Percentiles rank a stretch among this genome's conserved stretches.
These are phyloP conservation scores for Quercus glauca DNA, from an alignment of 306 rosid species.

Conservation along the genomic window DNA sequence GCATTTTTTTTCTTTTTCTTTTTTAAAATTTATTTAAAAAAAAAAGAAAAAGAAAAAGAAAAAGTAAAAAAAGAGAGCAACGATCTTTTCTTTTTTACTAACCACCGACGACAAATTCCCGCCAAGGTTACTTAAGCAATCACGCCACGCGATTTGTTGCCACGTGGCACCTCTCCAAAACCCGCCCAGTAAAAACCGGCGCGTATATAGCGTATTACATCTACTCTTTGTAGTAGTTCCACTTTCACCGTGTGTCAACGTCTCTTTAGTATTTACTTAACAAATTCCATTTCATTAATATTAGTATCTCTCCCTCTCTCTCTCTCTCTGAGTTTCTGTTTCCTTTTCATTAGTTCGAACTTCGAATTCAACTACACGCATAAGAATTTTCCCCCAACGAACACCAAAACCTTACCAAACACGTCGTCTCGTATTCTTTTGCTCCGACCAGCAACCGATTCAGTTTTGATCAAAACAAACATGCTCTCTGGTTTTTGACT, in stretches of 20 bases:
- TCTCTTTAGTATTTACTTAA: too few relatives aligned
- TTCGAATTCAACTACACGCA: too few relatives aligned
- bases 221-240: neutral
- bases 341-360: too few relatives aligned
- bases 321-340: too few relatives aligned
- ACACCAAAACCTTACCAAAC: too few relatives aligned
- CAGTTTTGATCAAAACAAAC: neutral
- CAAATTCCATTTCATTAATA: too few relatives aligned
- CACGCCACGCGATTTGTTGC: neutral
- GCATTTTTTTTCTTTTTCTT: too few relatives aligned
- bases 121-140: slow-evolving; percentile 6
- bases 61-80: neutral
- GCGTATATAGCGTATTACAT: neutral
- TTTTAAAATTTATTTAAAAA: too few relatives aligned
- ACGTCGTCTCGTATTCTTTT: neutral
- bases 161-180: slow-evolving; percentile 24
- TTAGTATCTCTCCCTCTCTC: too few relatives aligned
- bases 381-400: too few relatives aligned
- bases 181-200: neutral
- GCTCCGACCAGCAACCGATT: neutral
- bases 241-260: too few relatives aligned
- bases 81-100: neutral
- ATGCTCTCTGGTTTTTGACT: neutral
- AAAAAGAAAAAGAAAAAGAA: too few relatives aligned
- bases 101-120: slow-evolving; percentile 30